A percentile compares a stretch with the other conserved stretches of the same genome.
phyloP scores from a whole-genome alignment of 345 rosid genomes.

The Populus simonii region DNA sequence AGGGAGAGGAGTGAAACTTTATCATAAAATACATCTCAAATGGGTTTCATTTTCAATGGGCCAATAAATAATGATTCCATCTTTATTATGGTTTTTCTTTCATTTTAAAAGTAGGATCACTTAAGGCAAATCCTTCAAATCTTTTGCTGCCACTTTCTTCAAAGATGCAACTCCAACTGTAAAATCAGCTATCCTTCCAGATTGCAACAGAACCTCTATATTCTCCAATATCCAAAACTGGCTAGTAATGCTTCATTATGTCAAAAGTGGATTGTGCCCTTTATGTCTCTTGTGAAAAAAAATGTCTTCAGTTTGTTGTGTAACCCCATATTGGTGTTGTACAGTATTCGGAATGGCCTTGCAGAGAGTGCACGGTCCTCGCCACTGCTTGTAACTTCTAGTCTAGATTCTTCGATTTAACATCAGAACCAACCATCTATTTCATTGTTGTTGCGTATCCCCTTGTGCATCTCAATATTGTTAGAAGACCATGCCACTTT shows the following conservation, averaged over 20 bases:
- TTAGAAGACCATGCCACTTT: not conserved
- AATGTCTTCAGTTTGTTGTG: not conserved
- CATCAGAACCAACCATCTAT: not conserved
- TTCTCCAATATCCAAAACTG: not conserved
- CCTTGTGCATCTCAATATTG: not conserved
- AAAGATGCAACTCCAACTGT: not conserved
- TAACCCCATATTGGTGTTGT: not conserved
- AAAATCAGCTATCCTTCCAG: not conserved
- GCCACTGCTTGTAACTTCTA: not conserved
- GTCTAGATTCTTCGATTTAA: not conserved
- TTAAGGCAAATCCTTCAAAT: not conserved
- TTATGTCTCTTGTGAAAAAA: not conserved
- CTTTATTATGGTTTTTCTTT: not conserved
- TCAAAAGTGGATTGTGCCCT: not conserved
- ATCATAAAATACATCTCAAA: not conserved
- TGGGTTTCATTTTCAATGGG: not conserved
- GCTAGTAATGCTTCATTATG: not conserved
- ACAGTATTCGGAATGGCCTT: not conserved
- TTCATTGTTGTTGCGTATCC: not conserved
- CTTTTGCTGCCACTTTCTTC: not conserved
- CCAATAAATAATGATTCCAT: not conserved
- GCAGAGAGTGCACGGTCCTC: not conserved
- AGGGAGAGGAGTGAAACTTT: not conserved
- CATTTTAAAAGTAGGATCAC: not conserved
- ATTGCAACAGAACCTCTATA: not conserved